phyloP scores from a whole-genome alignment of 768 basidiomycete species.

The Cyclocybe aegerita region DNA sequence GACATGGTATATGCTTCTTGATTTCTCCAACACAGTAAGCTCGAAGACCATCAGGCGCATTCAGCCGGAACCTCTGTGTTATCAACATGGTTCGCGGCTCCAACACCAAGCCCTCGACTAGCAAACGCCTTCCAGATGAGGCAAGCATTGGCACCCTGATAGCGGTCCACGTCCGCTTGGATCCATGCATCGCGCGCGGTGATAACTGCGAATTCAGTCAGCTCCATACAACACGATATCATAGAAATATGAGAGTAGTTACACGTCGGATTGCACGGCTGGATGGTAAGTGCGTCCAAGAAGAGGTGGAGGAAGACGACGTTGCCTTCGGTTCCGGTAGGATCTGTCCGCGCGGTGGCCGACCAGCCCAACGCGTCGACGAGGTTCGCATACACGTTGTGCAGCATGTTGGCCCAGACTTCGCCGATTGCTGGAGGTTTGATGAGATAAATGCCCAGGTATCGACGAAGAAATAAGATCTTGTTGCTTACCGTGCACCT shows the following conservation, averaged over 20 bases:
- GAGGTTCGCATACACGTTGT: conserved; percentile 39
- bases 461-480: neutral
- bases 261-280: conserved; percentile 26
- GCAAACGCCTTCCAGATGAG: conserved; percentile 40
- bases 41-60: no score
- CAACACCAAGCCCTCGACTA: conserved; percentile 34
- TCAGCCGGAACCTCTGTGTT: conserved; percentile 2
- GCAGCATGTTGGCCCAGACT: conserved; percentile 45
- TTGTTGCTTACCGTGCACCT: conserved; percentile 41
- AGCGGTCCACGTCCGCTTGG: conserved; percentile 40
- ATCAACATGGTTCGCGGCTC: conserved; percentile 18
- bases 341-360: conserved; percentile 26
- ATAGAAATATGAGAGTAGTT: neutral
- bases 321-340: conserved; percentile 20
- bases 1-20: no score
- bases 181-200: conserved; percentile 42
- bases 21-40: no score
- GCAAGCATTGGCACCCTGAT: conserved; percentile 34
- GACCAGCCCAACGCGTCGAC: conserved; percentile 32
- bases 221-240: neutral
- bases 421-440: conserved; percentile 45
- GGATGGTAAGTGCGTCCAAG: conserved; percentile 20
- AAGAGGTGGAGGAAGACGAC: conserved; percentile 23
- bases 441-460: neutral
- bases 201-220: conserved; percentile 27